These are phyloP conservation scores for Cladosporium sp. DNA, from an alignment of 2,329 filamentous ascomycete genomes.

Conservation along the genomic window DNA sequence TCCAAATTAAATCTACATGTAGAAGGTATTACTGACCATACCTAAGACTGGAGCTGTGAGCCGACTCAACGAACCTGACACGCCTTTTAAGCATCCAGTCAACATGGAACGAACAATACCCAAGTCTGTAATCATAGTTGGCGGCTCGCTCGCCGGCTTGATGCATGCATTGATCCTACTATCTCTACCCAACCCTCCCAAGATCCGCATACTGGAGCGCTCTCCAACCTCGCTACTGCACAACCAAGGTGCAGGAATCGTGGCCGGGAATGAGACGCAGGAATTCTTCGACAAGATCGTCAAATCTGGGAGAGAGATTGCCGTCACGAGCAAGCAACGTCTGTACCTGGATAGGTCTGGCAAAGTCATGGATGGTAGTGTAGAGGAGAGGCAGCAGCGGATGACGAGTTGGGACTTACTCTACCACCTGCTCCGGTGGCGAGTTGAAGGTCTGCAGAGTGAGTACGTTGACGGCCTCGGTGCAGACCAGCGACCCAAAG, in stretches of 20 bases:
- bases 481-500: conserved; percentile 26
- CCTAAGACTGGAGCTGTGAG: neutral
- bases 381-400: conserved; percentile 41
- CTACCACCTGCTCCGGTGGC: conserved; percentile 49
- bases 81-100: neutral
- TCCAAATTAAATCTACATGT: neutral
- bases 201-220: conserved; percentile 44
- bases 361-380: conserved; percentile 32
- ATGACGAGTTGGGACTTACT: conserved; percentile 55
- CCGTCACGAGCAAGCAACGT: conserved; percentile 31
- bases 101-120: conserved; percentile 18
- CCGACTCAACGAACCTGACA: neutral
- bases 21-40: neutral
- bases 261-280: conserved; percentile 49
- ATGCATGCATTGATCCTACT: conserved; percentile 34
- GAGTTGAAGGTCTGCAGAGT: conserved; percentile 45
- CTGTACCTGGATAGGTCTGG: conserved; percentile 36
- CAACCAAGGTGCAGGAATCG: conserved; percentile 53
- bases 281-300: conserved; percentile 48
- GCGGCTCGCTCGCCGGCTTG: conserved; percentile 36
- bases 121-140: conserved; percentile 34
- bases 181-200: conserved; percentile 29
- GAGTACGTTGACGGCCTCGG: conserved; percentile 32
- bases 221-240: conserved; percentile 47
- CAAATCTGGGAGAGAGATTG: conserved; percentile 39